phyloP scores from a whole-genome alignment of 2,329 filamentous ascomycete genomes.

The Paecilomyces fulvus region DNA sequence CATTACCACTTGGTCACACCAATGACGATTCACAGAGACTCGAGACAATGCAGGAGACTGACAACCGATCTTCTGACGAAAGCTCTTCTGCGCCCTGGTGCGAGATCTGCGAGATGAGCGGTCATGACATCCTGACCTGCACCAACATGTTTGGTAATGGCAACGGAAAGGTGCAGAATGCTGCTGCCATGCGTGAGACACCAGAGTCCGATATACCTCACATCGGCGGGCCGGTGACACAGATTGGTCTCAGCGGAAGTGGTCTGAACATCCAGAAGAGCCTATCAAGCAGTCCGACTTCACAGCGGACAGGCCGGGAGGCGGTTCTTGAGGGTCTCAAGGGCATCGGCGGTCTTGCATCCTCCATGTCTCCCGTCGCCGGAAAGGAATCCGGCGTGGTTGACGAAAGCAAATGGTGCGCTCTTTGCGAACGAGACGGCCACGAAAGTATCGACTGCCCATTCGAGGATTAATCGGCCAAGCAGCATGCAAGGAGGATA shows the following conservation, averaged over 20 bases:
- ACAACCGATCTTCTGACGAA: slow-evolving; percentile 54
- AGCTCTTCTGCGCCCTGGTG: slow-evolving; percentile 68
- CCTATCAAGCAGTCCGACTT: slow-evolving; percentile 11
- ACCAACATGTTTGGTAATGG: slow-evolving; percentile 68
- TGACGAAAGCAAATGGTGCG: slow-evolving; percentile 90
- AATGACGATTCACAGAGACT: slow-evolving; percentile 23
- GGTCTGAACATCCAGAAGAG: slow-evolving; percentile 1
- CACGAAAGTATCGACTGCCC: slow-evolving; percentile 95
- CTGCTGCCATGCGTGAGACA: neutral
- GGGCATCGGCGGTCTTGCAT: slow-evolving; percentile 30
- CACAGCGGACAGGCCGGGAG: slow-evolving; percentile 33
- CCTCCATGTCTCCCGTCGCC: slow-evolving; percentile 55
- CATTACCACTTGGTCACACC: slow-evolving; percentile 17
- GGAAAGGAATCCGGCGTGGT: slow-evolving; percentile 71
- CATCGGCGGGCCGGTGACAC: slow-evolving; percentile 6
- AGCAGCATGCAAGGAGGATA: slow-evolving; percentile 20
- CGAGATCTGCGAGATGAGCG: slow-evolving; percentile 86
- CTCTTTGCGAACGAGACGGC: slow-evolving; percentile 88
- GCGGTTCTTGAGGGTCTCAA: slow-evolving; percentile 35
- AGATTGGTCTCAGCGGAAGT: slow-evolving; percentile 4
- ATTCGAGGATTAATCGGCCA: slow-evolving; percentile 58
- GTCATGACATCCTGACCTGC: slow-evolving; percentile 91
- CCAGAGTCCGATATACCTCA: neutral
- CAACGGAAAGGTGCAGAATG: slow-evolving; percentile 7
- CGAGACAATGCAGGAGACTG: slow-evolving; percentile 34